Conservation (phyloP, 2,329 filamentous ascomycete genomes). For the Neonectria ditissima region DNA sequence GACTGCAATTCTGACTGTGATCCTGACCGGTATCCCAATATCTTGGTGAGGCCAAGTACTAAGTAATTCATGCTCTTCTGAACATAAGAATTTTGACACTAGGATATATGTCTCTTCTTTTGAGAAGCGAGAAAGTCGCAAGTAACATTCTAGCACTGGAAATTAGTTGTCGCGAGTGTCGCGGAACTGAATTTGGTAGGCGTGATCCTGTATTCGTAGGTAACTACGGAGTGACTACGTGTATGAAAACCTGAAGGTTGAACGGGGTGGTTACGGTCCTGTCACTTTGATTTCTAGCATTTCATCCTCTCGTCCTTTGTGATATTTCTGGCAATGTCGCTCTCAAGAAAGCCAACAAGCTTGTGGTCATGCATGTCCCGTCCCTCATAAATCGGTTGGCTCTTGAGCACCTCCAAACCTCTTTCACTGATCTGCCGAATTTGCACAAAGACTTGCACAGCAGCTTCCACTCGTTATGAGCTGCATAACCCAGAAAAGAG, state of each 20-base stretch:
- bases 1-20: neutral
- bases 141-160: neutral
- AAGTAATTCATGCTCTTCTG: neutral
- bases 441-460: neutral
- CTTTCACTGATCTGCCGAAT: neutral
- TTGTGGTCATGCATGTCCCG: neutral
- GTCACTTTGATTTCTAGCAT: neutral
- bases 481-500: neutral
- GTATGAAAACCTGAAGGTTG: neutral
- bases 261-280: neutral
- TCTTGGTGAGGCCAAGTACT: neutral
- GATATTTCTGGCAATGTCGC: neutral
- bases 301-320: neutral
- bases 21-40: neutral
- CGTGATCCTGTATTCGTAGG: no score
- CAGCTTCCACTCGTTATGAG: neutral
- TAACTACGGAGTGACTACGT: no score
- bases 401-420: neutral
- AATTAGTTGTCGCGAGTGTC: no score
- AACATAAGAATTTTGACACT: neutral
- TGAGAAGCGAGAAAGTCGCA: neutral
- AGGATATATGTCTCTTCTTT: neutral
- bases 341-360: neutral
- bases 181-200: no score
- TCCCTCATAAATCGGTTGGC: neutral